A percentile compares a stretch with the other conserved stretches of the same genome.
These are phyloP conservation scores for Diddensiella santjacobensis DNA, from an alignment of 805 yeast species.

Conservation along the genomic window DNA sequence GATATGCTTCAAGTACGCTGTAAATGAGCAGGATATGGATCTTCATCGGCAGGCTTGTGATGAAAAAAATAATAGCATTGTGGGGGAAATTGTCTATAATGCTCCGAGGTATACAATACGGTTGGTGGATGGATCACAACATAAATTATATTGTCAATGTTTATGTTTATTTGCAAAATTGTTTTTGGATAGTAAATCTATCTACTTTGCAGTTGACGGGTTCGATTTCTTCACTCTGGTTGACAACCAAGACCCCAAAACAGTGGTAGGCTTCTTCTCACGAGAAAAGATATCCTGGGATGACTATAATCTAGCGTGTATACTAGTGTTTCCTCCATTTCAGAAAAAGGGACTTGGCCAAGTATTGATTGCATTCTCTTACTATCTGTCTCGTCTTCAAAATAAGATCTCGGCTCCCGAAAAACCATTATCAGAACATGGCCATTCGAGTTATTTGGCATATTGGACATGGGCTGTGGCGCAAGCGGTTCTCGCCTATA, in stretches of 20 bases:
- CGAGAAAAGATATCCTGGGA: slow-evolving; percentile 76
- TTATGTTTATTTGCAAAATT: slow-evolving; percentile 81
- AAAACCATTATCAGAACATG: slow-evolving; percentile 80
- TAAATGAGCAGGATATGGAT: slow-evolving; percentile 40
- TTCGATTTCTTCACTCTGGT: slow-evolving; percentile 68
- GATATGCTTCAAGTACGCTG: slow-evolving; percentile 78
- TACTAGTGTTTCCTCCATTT: slow-evolving; percentile 87
- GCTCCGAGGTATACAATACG: slow-evolving; percentile 56
- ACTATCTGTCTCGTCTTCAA: slow-evolving; percentile 63
- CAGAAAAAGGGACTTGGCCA: slow-evolving; percentile 78
- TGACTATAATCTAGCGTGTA: slow-evolving; percentile 84
- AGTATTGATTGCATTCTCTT: slow-evolving; percentile 76
- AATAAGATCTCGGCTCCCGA: slow-evolving; percentile 82
- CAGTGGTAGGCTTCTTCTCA: slow-evolving; percentile 89
- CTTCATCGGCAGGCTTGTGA: slow-evolving; percentile 42
- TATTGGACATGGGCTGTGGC: slow-evolving; percentile 68
- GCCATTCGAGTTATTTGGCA: slow-evolving; percentile 62
- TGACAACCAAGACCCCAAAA: slow-evolving; percentile 26
- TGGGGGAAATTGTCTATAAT: slow-evolving; percentile 70
- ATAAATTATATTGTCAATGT: slow-evolving; percentile 68
- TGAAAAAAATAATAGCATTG: slow-evolving; percentile 37
- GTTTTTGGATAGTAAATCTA: slow-evolving; percentile 84
- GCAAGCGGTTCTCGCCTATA: slow-evolving; percentile 16
- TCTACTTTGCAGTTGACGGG: slow-evolving; percentile 71
- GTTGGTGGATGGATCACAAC: slow-evolving; percentile 61